These are phyloP conservation scores for Xerocomus brunneocitrinus DNA, from an alignment of 768 basidiomycete genomes.

Conservation along the genomic window DNA sequence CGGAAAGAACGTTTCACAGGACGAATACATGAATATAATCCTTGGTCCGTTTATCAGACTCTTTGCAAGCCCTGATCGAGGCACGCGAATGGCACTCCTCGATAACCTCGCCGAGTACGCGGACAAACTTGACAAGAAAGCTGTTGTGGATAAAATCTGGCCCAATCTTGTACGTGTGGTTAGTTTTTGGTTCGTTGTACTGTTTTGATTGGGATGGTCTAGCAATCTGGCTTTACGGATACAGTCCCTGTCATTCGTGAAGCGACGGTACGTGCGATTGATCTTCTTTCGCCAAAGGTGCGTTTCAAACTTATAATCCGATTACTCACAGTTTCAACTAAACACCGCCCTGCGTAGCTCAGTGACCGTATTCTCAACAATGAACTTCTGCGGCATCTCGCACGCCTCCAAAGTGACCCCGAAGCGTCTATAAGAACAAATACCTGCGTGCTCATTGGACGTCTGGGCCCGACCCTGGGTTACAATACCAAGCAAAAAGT, in stretches of 20 bases:
- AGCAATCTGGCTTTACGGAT: slow-evolving; percentile 97
- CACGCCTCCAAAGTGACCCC: slow-evolving; percentile 86
- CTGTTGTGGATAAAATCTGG: slow-evolving; percentile 85
- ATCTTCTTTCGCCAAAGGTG: slow-evolving; percentile 81
- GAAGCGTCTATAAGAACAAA: slow-evolving; percentile 97
- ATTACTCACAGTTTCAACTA: background rate
- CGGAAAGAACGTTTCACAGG: slow-evolving; percentile 62
- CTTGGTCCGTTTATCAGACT: slow-evolving; percentile 79
- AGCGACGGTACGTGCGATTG: slow-evolving; percentile 87
- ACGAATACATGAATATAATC: slow-evolving; percentile 66
- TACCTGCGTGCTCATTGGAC: slow-evolving; percentile 92
- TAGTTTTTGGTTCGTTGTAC: too few species aligned
- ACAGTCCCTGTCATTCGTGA: slow-evolving; percentile 93
- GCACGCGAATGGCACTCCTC: slow-evolving; percentile 89
- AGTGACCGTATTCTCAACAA: slow-evolving; percentile 93
- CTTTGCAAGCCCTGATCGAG: slow-evolving; percentile 86
- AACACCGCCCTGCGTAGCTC: slow-evolving; percentile 44
- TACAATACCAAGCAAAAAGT: slow-evolving; percentile 92
- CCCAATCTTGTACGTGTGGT: slow-evolving; percentile 68
- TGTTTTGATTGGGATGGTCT: background rate
- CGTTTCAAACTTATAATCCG: background rate
- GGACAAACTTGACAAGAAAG: slow-evolving; percentile 82
- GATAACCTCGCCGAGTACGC: slow-evolving; percentile 81
- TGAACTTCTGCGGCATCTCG: slow-evolving; percentile 87
- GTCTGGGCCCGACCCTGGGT: slow-evolving; percentile 80